phyloP scores from a whole-genome alignment of 2,329 filamentous ascomycete genomes.

The Pseudogymnoascus sp. region DNA sequence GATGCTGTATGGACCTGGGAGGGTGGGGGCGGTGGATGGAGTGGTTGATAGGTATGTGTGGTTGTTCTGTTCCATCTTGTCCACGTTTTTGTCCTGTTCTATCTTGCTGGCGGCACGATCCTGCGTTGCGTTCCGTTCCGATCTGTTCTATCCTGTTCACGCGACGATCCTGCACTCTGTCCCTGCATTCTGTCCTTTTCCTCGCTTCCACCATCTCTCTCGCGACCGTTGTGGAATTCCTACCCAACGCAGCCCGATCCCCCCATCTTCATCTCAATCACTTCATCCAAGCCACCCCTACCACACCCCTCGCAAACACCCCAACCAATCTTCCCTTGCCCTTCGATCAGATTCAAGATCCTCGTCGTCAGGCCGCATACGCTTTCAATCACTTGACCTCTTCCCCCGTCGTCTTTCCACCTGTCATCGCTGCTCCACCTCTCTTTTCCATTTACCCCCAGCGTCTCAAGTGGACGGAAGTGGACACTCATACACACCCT shows the following conservation, averaged over 20 bases:
- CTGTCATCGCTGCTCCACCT: constrained; percentile 57
- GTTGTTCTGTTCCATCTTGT: constrained; percentile 14
- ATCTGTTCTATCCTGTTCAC: background rate
- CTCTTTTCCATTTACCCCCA: background rate
- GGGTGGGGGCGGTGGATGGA: constrained; percentile 66
- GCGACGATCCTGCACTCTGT: background rate
- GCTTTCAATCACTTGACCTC: constrained; percentile 53
- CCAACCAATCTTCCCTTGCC: background rate
- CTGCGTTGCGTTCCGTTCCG: background rate
- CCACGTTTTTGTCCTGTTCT: background rate
- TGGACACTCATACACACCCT: background rate
- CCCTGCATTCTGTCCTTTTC: constrained; percentile 4
- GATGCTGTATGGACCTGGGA: constrained; percentile 66
- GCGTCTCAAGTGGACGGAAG: constrained; percentile 3
- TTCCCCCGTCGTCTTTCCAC: constrained; percentile 40
- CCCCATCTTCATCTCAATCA: constrained; percentile 2
- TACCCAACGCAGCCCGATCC: background rate
- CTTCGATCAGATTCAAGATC: constrained; percentile 15
- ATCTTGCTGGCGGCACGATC: background rate
- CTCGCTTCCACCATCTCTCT: background rate
- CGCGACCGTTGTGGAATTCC: background rate
- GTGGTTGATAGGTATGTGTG: constrained; percentile 81
- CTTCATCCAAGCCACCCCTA: background rate
- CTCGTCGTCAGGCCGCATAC: constrained; percentile 42
- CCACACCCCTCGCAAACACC: background rate